These are phyloP conservation scores for Kodamaea kaohsiungensis DNA, from an alignment of 805 yeast species.

Conservation along the genomic window DNA sequence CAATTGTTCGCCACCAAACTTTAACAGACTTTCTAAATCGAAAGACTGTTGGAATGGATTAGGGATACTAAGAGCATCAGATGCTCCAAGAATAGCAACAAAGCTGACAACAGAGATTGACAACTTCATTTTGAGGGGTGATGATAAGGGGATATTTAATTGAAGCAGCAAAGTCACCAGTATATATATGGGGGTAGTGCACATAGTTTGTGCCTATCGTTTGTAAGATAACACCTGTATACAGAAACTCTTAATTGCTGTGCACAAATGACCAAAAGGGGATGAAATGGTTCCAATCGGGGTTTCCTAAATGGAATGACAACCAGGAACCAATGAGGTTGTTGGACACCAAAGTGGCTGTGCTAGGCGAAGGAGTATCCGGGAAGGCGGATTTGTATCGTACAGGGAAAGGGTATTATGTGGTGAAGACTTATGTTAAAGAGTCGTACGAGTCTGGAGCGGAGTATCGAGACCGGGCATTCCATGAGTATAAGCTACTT, in stretches of 20 bases:
- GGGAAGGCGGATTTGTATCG: constrained; percentile 34
- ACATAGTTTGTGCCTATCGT: constrained; percentile 2
- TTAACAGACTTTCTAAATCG: constrained; percentile 4
- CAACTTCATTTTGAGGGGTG: constrained; percentile 19
- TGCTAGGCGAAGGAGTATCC: constrained; percentile 25
- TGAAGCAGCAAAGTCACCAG: constrained; percentile 1
- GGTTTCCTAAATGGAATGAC: neutral
- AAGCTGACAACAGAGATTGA: constrained; percentile 17
- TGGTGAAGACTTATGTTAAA: constrained; percentile 46
- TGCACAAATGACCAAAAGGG: neutral
- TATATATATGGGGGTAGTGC: constrained; percentile 7
- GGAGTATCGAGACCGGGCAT: constrained; percentile 41
- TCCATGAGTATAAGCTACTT: constrained; percentile 38
- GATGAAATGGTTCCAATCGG: neutral
- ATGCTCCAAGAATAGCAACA: constrained; percentile 20
- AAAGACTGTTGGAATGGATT: constrained; percentile 22
- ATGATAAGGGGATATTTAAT: neutral
- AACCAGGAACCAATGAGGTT: neutral
- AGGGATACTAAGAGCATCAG: constrained; percentile 25
- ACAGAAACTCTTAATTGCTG: neutral
- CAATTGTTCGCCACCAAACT: constrained; percentile 4
- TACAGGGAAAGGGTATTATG: constrained; percentile 21
- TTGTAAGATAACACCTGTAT: neutral
- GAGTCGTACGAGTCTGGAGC: constrained; percentile 40
- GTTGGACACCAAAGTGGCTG: neutral